These are phyloP conservation scores for Persicaria tinctoria DNA, from an alignment of 148 eudicot species.

Conservation along the genomic window DNA sequence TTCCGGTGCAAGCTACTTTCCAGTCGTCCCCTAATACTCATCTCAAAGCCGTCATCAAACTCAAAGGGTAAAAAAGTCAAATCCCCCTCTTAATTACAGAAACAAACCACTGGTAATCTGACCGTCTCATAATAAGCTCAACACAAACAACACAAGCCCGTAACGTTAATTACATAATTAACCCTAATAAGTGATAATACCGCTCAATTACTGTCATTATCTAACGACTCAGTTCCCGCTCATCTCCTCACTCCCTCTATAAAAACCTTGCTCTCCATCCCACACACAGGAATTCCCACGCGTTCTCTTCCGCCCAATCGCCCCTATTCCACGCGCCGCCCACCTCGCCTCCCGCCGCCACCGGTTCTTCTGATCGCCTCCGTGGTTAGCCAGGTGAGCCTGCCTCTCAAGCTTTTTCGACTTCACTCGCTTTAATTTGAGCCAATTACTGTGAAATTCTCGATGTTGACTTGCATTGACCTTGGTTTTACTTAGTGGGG, in stretches of 20 bases:
- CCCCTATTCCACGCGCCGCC: no score
- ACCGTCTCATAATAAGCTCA: no score
- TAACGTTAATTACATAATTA: no score
- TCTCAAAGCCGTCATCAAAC: no score
- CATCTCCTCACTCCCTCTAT: not conserved
- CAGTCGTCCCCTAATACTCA: no score
- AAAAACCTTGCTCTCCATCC: not conserved
- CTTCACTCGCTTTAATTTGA: not conserved
- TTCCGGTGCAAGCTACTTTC: no score
- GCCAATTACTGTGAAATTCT: not conserved
- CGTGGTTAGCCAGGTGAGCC: not conserved
- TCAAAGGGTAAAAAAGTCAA: no score
- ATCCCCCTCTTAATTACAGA: no score
- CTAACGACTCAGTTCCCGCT: not conserved
- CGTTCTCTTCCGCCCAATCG: not conserved
- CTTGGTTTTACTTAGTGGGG: not conserved
- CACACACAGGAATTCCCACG: not conserved
- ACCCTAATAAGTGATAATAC: no score
- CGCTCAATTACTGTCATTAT: no score
- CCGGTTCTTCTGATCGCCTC: not conserved
- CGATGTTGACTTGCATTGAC: not conserved
- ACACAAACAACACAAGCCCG: no score
- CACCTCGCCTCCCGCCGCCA: not conserved
- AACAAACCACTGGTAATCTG: no score
- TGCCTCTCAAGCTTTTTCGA: not conserved